phyloP scores from a whole-genome alignment of 139 green algal species.

The Ettlia oleoabundans region DNA sequence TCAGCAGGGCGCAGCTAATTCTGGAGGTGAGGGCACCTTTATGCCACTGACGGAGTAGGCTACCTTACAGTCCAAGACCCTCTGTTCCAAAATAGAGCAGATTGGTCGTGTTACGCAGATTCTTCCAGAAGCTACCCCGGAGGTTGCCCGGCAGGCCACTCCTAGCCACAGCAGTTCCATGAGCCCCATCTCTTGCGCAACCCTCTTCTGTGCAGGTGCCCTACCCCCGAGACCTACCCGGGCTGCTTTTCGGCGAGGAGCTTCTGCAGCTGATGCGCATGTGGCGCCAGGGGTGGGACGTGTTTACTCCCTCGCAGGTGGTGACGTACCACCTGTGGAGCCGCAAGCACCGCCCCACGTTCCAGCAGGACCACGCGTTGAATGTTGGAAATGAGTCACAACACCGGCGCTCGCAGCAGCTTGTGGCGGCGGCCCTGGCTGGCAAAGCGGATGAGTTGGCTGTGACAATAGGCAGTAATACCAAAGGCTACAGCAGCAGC shows the following conservation, averaged over 20 bases:
- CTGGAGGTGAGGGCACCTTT: conserved; percentile 58
- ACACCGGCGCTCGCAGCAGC: conserved; percentile 10
- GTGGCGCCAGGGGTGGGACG: conserved; percentile 69
- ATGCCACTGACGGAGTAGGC: too few relatives aligned
- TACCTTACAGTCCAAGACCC: too few relatives aligned
- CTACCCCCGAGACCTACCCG: conserved; percentile 63
- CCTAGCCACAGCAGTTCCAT: too few relatives aligned
- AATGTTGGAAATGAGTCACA: too few relatives aligned
- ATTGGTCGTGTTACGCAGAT: neutral
- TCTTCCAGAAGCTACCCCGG: neutral
- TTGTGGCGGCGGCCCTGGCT: neutral
- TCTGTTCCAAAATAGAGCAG: neutral
- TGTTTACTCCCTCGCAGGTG: conserved; percentile 56
- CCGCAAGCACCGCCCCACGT: conserved; percentile 40
- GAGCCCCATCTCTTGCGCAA: too few relatives aligned
- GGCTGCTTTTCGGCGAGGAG: conserved; percentile 87
- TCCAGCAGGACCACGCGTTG: conserved; percentile 33
- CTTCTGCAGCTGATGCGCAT: conserved; percentile 63
- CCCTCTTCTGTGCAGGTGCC: conserved; percentile 62
- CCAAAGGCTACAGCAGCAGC: neutral
- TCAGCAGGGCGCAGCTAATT: conserved; percentile 57
- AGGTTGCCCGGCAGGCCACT: too few relatives aligned
- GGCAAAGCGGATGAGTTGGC: neutral
- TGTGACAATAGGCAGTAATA: too few relatives aligned
- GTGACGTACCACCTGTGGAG: conserved; percentile 76